Evolutionary conservation across 2,329 filamentous ascomycete genomes (phyloP), one percentile per base, ranked within the genome.

Genomic region (Graphilbum sp.): DNA sequence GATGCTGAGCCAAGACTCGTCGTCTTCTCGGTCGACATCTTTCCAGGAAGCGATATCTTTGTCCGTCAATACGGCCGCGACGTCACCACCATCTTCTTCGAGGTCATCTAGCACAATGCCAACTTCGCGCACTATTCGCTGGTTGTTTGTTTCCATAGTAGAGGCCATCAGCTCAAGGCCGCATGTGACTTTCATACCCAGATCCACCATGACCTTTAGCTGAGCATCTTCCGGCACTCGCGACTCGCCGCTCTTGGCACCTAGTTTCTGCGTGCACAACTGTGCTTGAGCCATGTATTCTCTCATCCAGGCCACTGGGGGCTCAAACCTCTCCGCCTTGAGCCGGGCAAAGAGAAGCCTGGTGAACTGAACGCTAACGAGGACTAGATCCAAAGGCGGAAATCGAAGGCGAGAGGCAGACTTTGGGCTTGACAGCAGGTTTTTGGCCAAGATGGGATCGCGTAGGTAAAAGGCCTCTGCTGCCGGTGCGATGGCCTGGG

Each of bases 401-500:
- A 98, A 93, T 2, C 19, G 27, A 31, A 1, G 60, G 55, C 1
- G 67, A 66, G 39, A 76, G 61, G 4, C 94, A 61, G 1, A 76
- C 72, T 39, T n/a, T n/a, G n/a, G n/a, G n/a, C n/a, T n/a, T n/a
- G n/a, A n/a, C n/a, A n/a, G n/a, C n/a, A n/a, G n/a, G n/a, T 78
- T 79, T 32, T 95, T 58, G 1, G 79, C 68, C 41, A 11, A 24
- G 21, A 85, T 67, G 0, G 85, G 79, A 50, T 96, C 87, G 43
- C 90, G 76, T 13, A 94, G 68, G 54, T 96, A 96, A 56, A 98
- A 96, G 1, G 81, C 76, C 56, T 98, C 92, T 3, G 88, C 72
- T 2, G 85, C 86, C 0, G 86, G 75, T 3, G 86, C 79, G 41
- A 96, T 75, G 42, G 81, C 76, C 15, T 76, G 70, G 1, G 87